Evolutionary conservation across 2,329 filamentous ascomycete genomes (phyloP).

Genomic region (Monosporascus sp.): DNA sequence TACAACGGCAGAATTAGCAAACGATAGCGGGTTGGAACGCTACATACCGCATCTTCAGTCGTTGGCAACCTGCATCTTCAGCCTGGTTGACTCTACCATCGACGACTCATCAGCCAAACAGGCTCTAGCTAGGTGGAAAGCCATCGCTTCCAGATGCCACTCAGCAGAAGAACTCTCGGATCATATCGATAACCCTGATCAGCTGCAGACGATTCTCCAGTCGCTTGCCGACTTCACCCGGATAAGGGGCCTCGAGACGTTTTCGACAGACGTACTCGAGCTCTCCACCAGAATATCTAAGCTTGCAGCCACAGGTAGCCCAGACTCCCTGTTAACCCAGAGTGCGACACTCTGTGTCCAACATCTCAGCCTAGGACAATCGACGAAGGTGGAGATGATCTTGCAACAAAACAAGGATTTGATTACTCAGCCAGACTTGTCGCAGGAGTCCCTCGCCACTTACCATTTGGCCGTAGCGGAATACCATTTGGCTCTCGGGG

Average conservation of each 20-base stretch:
- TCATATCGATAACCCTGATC: slow-evolving; percentile 44
- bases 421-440: slow-evolving; percentile 33
- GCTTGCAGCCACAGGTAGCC: slow-evolving; percentile 23
- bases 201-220: slow-evolving; percentile 44
- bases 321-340: slow-evolving; percentile 39
- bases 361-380: slow-evolving; percentile 49
- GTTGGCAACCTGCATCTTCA: slow-evolving; percentile 39
- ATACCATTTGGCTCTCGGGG: slow-evolving; percentile 64
- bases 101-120: slow-evolving; percentile 27
- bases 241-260: slow-evolving; percentile 42
- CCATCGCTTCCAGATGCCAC: slow-evolving; percentile 33
- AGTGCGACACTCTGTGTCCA: slow-evolving; percentile 47
- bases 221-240: slow-evolving; percentile 47
- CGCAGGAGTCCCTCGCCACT: slow-evolving; percentile 36
- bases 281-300: slow-evolving; percentile 40
- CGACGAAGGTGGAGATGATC: slow-evolving; percentile 41
- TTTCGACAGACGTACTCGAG: slow-evolving; percentile 43
- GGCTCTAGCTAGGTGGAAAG: slow-evolving; percentile 40
- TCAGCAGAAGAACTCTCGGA: slow-evolving; percentile 36
- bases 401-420: slow-evolving; percentile 56
- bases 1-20: slow-evolving; percentile 32
- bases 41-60: slow-evolving; percentile 46
- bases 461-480: slow-evolving; percentile 71
- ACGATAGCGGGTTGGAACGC: slow-evolving; percentile 39
- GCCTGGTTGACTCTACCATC: slow-evolving; percentile 35